Evolutionary conservation across 2,329 filamentous ascomycete genomes (phyloP).

Genomic region (Aspergillus sp.): DNA sequence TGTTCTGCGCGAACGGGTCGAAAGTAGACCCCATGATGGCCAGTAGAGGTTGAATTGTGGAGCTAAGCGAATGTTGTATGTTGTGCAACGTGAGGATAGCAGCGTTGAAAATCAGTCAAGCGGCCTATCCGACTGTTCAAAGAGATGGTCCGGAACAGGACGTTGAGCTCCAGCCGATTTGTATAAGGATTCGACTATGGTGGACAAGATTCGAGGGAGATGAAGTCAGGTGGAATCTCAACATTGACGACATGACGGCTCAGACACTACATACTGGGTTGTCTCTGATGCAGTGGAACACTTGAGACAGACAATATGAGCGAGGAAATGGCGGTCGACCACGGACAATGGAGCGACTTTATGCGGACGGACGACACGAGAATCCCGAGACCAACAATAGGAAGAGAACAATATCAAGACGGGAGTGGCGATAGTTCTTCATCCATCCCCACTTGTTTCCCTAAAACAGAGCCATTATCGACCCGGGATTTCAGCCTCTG

Average conservation of each 20-base stretch:
- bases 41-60: neutral
- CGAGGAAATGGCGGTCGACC: constrained; percentile 7
- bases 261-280: constrained; percentile 10
- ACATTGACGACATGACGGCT: constrained; percentile 1
- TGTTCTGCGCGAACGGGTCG: constrained; percentile 52
- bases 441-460: neutral
- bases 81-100: constrained; percentile 1
- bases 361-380: neutral
- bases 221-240: neutral
- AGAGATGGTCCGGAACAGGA: neutral
- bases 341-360: constrained; percentile 5
- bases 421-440: neutral
- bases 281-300: constrained; percentile 13
- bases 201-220: neutral
- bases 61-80: neutral
- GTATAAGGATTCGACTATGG: constrained; percentile 13
- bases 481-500: neutral
- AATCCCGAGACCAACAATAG: constrained; percentile 24
- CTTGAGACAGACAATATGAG: constrained; percentile 31
- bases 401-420: constrained; percentile 26
- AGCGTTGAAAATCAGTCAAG: neutral
- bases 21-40: constrained; percentile 32
- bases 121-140: neutral
- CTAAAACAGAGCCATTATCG: neutral
- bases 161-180: constrained; percentile 1